Conservation (phyloP, 371 early-diverging fungal genomes). For the Actinomortierella wolfii region DNA sequence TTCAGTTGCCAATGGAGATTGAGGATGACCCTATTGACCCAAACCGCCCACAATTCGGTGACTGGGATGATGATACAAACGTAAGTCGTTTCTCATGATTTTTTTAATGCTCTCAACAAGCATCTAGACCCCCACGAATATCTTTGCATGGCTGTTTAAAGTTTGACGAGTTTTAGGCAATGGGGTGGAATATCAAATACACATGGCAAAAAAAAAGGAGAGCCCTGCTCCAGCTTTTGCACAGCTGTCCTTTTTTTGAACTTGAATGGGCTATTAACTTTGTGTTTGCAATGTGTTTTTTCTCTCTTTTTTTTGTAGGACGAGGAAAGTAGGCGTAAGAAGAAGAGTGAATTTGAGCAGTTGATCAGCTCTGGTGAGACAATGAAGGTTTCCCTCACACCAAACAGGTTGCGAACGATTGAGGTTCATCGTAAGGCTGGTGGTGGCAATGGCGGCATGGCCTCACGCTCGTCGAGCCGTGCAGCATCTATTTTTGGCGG, state of each 20-base stretch:
- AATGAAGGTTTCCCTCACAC: slow-evolving; percentile 63
- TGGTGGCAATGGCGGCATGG: slow-evolving; percentile 13
- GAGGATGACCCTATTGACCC: slow-evolving; percentile 30
- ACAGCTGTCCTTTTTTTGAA: too few relatives aligned
- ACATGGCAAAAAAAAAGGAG: too few relatives aligned
- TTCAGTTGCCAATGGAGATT: slow-evolving; percentile 31
- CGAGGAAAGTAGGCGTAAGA: slow-evolving; percentile 34
- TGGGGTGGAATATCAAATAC: too few relatives aligned
- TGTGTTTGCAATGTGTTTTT: neutral
- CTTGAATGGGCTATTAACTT: too few relatives aligned
- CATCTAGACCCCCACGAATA: too few relatives aligned
- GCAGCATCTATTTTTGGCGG: slow-evolving; percentile 37
- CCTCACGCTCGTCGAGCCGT: slow-evolving; percentile 33
- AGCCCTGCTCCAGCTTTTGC: too few relatives aligned
- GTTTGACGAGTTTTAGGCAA: too few relatives aligned
- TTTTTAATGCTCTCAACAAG: too few relatives aligned
- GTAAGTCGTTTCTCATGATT: slow-evolving; percentile 15
- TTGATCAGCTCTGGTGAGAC: slow-evolving; percentile 62
- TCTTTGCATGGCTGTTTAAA: too few relatives aligned
- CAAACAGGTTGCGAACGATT: slow-evolving; percentile 62
- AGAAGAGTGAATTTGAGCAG: slow-evolving; percentile 60
- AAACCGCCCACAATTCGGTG: slow-evolving; percentile 42
- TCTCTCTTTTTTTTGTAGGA: slow-evolving; percentile 23
- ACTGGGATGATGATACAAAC: slow-evolving; percentile 39
- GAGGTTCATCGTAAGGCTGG: slow-evolving; percentile 50